phyloP scores from a whole-genome alignment of 1,284 basidiomycete genomes.

The Pisolithus thermaeus region DNA sequence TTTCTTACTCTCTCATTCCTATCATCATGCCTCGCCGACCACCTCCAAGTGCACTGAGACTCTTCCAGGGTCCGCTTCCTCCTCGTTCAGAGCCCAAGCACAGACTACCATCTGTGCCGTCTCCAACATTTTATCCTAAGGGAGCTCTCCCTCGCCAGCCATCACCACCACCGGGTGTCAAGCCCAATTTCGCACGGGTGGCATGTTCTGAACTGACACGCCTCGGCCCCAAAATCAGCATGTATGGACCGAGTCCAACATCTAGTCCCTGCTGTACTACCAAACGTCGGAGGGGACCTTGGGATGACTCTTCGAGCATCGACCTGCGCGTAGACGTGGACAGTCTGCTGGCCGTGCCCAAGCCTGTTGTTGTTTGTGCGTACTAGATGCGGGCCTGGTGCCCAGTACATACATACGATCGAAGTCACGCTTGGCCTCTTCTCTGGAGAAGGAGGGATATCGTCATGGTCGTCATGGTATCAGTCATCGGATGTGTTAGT shows the following conservation, averaged over 20 bases:
- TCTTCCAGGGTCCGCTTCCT: constrained; percentile 53
- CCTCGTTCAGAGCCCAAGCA: constrained; percentile 49
- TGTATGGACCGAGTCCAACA: constrained; percentile 19
- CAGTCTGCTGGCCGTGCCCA: constrained; percentile 39
- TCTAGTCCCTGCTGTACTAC: constrained; percentile 12
- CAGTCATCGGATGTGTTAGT: too few relatives aligned
- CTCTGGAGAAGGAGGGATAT: too few relatives aligned
- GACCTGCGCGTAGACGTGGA: constrained; percentile 40
- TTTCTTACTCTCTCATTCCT: background rate
- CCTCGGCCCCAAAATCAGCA: constrained; percentile 9
- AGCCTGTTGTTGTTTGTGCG: constrained; percentile 36
- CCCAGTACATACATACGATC: background rate
- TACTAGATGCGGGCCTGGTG: constrained; percentile 1
- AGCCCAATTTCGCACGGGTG: constrained; percentile 4
- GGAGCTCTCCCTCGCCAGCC: constrained; percentile 24
- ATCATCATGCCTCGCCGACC: constrained; percentile 50
- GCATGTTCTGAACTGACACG: constrained; percentile 14
- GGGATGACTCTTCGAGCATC: constrained; percentile 51
- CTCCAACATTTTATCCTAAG: constrained; percentile 42
- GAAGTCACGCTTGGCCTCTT: too few relatives aligned
- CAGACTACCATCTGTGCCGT: constrained; percentile 49
- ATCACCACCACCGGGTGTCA: constrained; percentile 15
- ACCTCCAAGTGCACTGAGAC: constrained; percentile 53
- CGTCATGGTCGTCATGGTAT: too few relatives aligned
- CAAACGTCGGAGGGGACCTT: constrained; percentile 40